These are phyloP conservation scores for Parastagonospora avenae DNA, from an alignment of 2,329 filamentous ascomycete species.

Conservation along the genomic window DNA sequence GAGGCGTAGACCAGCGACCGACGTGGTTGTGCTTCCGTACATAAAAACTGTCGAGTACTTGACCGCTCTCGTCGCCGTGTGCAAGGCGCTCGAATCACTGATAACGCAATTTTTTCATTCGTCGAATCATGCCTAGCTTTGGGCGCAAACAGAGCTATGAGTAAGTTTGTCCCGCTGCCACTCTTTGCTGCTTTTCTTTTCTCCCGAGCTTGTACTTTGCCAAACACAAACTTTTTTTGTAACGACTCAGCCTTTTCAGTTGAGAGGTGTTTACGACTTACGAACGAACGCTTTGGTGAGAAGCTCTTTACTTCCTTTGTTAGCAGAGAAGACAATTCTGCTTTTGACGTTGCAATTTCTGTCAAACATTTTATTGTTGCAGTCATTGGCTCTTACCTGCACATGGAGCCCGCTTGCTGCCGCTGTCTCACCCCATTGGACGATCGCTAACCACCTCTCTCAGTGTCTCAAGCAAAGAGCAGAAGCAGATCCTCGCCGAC, in stretches of 20 bases:
- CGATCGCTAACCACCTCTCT: constrained; percentile 3
- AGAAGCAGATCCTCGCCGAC: constrained; percentile 48
- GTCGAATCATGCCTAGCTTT: constrained; percentile 46
- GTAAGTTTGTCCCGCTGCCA: constrained; percentile 32
- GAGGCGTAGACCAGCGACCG: constrained; percentile 3
- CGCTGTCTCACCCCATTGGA: neutral
- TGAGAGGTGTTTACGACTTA: neutral
- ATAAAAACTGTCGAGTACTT: constrained; percentile 12
- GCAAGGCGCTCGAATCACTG: constrained; percentile 3
- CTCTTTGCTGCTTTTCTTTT: constrained; percentile 15
- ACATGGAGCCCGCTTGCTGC: neutral
- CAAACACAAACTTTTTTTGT: neutral
- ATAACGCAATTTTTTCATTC: constrained; percentile 7
- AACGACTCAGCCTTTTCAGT: neutral
- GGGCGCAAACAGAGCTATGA: constrained; percentile 48
- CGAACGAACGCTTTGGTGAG: neutral
- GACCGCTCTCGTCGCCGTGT: constrained; percentile 7
- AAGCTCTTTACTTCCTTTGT: neutral
- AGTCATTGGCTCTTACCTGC: neutral
- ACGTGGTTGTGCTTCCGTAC: constrained; percentile 12
- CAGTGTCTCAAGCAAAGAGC: constrained; percentile 42
- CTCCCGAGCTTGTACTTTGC: neutral
- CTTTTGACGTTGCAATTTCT: neutral
- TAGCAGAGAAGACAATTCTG: neutral
- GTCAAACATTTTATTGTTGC: neutral